phyloP scores from a whole-genome alignment of 352 stramenopile genomes.

The Peronospora farinosa region DNA sequence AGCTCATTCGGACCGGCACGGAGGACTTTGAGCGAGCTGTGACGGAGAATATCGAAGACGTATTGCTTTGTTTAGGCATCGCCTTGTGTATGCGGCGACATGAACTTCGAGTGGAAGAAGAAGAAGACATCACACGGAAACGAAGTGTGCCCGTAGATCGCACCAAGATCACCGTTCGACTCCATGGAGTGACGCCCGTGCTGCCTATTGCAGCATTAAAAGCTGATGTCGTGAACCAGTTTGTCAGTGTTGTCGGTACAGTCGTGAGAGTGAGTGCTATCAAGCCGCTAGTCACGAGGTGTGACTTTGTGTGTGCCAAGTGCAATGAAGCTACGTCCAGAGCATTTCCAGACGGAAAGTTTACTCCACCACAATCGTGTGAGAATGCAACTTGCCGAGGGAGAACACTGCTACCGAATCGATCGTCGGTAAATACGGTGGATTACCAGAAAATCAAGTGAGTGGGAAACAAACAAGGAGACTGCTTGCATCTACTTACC shows the following conservation, averaged over 20 bases:
- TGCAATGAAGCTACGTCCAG: constrained; percentile 66
- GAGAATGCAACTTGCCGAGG: constrained; percentile 56
- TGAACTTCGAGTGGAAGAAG: constrained; percentile 46
- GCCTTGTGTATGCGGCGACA: constrained; percentile 58
- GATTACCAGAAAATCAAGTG: constrained; percentile 89
- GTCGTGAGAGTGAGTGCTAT: constrained; percentile 82
- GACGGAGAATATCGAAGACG: constrained; percentile 51
- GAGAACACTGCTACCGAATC: constrained; percentile 67
- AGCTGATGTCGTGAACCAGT: constrained; percentile 67
- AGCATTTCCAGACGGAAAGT: constrained; percentile 80
- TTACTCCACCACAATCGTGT: constrained; percentile 54
- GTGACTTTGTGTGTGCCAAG: constrained; percentile 82
- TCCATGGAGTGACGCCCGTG: constrained; percentile 63
- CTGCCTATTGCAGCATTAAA: constrained; percentile 67
- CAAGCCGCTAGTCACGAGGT: constrained; percentile 77
- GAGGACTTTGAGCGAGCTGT: constrained; percentile 49
- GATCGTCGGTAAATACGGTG: constrained; percentile 80
- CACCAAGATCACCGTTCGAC: constrained; percentile 49
- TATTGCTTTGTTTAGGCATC: constrained; percentile 58
- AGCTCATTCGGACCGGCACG: constrained; percentile 43
- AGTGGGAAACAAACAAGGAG: constrained; percentile 6
- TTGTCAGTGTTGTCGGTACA: constrained; percentile 65
- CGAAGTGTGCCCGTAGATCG: constrained; percentile 38
- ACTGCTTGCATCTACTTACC: constrained; percentile 13
- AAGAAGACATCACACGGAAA: constrained; percentile 40